Evolutionary conservation across 345 rosid species (phyloP).

Genomic region (Eucalyptus albens): DNA sequence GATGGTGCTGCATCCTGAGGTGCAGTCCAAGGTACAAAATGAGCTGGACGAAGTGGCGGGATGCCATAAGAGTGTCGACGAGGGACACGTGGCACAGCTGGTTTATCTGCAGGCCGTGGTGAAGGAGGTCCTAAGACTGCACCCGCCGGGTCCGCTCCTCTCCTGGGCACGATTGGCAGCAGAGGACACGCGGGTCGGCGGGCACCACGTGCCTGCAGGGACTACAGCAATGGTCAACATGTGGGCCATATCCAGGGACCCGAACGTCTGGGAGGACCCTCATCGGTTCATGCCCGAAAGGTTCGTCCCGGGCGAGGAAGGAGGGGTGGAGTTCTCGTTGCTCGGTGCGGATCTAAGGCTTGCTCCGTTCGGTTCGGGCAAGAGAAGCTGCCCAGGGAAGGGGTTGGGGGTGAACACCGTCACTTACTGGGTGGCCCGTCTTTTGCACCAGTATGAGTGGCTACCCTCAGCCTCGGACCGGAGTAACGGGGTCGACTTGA

Average conservation of each 20-base stretch:
- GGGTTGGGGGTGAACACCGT: slow-evolving; percentile 49
- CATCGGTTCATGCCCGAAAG: slow-evolving; percentile 54
- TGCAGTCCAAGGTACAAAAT: slow-evolving; percentile 54
- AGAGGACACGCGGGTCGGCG: slow-evolving; percentile 50
- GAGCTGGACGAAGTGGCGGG: slow-evolving; percentile 61
- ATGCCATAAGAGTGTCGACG: slow-evolving; percentile 27
- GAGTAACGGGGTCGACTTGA: slow-evolving; percentile 29
- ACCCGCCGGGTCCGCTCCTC: slow-evolving; percentile 92
- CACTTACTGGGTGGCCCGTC: slow-evolving; percentile 50
- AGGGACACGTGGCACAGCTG: slow-evolving; percentile 27
- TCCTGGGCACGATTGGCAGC: slow-evolving; percentile 88
- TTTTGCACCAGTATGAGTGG: slow-evolving; percentile 66
- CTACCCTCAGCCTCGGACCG: slow-evolving; percentile 1
- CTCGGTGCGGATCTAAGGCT: slow-evolving; percentile 72
- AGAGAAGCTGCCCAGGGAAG: slow-evolving; percentile 76
- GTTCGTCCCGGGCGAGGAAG: slow-evolving; percentile 16
- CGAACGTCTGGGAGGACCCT: slow-evolving; percentile 59
- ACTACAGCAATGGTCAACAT: slow-evolving; percentile 93
- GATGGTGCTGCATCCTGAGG: slow-evolving; percentile 53
- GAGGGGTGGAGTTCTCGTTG: slow-evolving; percentile 43
- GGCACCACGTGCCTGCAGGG: slow-evolving; percentile 64
- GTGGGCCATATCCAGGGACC: slow-evolving; percentile 93
- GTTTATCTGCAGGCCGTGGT: slow-evolving; percentile 60
- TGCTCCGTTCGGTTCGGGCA: slow-evolving; percentile 91
- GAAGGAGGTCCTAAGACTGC: slow-evolving; percentile 72